Evolutionary conservation across 2,329 filamentous ascomycete species (phyloP).

Genomic region (Bisporella sp.): DNA sequence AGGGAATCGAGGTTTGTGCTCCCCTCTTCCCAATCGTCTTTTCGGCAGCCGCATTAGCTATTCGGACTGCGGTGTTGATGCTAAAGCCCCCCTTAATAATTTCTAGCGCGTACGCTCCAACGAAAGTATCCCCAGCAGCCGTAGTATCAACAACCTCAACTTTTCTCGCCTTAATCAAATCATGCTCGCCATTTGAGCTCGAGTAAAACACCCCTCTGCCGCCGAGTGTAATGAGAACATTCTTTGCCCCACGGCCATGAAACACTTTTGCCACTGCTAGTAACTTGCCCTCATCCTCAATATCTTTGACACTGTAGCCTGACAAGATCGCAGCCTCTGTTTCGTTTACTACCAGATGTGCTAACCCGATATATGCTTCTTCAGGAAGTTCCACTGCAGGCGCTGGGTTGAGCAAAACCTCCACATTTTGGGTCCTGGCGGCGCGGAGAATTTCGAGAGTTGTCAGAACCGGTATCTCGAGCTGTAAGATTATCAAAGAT

Average conservation of each 20-base stretch:
- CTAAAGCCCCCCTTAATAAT: conserved; percentile 38
- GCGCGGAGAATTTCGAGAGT: conserved; percentile 53
- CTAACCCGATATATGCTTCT: conserved; percentile 58
- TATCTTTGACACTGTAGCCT: conserved; percentile 33
- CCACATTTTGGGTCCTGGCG: conserved; percentile 40
- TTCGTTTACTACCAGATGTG: conserved; percentile 84
- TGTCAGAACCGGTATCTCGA: conserved; percentile 66
- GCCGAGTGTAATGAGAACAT: conserved; percentile 80
- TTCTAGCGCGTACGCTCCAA: conserved; percentile 78
- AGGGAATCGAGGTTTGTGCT: conserved; percentile 61
- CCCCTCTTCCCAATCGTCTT: conserved; percentile 59
- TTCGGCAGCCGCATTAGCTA: conserved; percentile 49
- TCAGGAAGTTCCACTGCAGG: conserved; percentile 64
- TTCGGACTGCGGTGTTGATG: no score
- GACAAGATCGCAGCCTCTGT: conserved; percentile 75
- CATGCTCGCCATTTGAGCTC: conserved; percentile 32
- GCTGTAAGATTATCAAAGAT: conserved; percentile 66
- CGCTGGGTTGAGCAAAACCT: conserved; percentile 79
- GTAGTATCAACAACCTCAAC: conserved; percentile 85
- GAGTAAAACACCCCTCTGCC: conserved; percentile 68
- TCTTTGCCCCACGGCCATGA: conserved; percentile 60
- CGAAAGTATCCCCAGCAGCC: conserved; percentile 89
- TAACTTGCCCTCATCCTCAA: conserved; percentile 39
- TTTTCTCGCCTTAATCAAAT: conserved; percentile 58
- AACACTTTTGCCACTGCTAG: conserved; percentile 50